phyloP scores from a whole-genome alignment of 2,329 filamentous ascomycete species.

The Alternaria alternata region DNA sequence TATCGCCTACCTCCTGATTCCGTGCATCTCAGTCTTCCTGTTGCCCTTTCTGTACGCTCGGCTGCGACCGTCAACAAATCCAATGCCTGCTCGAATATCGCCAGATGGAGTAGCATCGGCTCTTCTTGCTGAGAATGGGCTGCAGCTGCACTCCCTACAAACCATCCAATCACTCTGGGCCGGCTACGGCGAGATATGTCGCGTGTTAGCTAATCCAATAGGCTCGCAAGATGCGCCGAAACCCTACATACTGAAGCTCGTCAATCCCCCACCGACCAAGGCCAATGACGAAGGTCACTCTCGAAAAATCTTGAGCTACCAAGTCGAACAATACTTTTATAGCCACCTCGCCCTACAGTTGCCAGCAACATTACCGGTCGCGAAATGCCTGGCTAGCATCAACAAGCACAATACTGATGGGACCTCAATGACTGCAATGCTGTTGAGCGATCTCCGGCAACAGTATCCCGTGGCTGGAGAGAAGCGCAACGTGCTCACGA shows the following conservation, averaged over 20 bases:
- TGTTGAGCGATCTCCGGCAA: constrained; percentile 65
- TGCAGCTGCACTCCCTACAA: constrained; percentile 34
- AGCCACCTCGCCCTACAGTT: constrained; percentile 62
- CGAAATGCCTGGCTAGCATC: constrained; percentile 59
- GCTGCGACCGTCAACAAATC: neutral
- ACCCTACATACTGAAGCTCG: constrained; percentile 66
- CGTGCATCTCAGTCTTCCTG: constrained; percentile 1
- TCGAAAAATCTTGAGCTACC: constrained; percentile 72
- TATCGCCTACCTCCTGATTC: constrained; percentile 5
- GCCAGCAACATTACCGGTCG: constrained; percentile 56
- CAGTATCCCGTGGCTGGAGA: constrained; percentile 65
- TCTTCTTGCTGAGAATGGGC: constrained; percentile 36
- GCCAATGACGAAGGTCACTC: constrained; percentile 66
- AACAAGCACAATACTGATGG: constrained; percentile 49
- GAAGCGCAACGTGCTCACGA: constrained; percentile 59
- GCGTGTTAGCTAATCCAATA: constrained; percentile 55
- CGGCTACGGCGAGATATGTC: constrained; percentile 64
- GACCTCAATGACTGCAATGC: constrained; percentile 59
- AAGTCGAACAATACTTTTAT: constrained; percentile 74
- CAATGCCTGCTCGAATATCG: constrained; percentile 51
- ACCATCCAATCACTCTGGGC: constrained; percentile 57
- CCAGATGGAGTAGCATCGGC: constrained; percentile 34
- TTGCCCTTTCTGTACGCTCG: neutral
- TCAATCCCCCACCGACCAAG: constrained; percentile 60
- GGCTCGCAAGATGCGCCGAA: constrained; percentile 22